Percentiles rank a stretch among this genome's conserved stretches.
Conservation (phyloP, 176 grass and related monocot genomes). For the Cenchrus americanus region DNA sequence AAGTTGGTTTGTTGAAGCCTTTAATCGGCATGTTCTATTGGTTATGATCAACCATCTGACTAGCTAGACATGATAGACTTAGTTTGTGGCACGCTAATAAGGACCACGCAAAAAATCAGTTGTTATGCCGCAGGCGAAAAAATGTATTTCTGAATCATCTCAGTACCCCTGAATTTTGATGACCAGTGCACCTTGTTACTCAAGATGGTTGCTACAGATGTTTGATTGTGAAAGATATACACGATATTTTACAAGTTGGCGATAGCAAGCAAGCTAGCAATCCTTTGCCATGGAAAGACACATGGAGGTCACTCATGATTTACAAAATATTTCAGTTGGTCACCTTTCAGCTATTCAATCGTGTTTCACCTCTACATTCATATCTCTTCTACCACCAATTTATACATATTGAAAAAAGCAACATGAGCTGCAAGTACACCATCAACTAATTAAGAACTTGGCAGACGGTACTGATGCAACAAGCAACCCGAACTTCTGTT, state of each 20-base stretch:
- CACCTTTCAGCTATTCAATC: not conserved
- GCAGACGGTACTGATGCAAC: not conserved
- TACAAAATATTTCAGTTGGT: too few species aligned
- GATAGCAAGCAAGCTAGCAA: not conserved
- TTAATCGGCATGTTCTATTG: not conserved
- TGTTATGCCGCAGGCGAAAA: not conserved
- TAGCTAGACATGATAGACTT: not conserved
- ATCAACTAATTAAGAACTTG: slow-evolving; percentile 6
- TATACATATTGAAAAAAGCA: not conserved
- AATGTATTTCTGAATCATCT: not conserved
- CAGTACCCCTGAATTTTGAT: not conserved
- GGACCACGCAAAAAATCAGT: not conserved
- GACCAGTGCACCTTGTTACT: not conserved
- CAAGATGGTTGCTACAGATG: not conserved
- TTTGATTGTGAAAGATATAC: not conserved
- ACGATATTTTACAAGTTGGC: not conserved
- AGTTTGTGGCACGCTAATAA: not conserved
- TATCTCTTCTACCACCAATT: not conserved
- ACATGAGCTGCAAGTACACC: not conserved
- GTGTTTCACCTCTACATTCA: not conserved
- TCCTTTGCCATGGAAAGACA: not conserved
- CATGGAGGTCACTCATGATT: too few species aligned
- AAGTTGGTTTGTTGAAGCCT: not conserved
- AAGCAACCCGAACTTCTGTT: not conserved
- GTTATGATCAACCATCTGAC: not conserved